Conservation (phyloP, 495 filamentous ascomycete genomes). For the Viridothelium virens region DNA sequence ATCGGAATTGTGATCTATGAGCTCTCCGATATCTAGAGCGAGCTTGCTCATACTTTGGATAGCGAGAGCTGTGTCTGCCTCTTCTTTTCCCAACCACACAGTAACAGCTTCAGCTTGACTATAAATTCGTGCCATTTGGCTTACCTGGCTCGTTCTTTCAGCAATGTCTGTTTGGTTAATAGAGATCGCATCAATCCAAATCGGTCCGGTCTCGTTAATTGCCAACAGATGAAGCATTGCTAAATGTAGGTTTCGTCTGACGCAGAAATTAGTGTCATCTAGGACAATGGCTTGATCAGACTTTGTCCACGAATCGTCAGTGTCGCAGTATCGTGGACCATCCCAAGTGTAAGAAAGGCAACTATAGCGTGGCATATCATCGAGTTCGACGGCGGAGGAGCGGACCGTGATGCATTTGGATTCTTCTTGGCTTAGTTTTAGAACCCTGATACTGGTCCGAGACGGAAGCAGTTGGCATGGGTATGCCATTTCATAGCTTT, state of each 20-base stretch:
- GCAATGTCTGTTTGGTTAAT: constrained; percentile 32
- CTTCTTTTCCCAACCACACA: constrained; percentile 30
- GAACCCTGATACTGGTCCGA: not conserved
- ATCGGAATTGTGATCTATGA: not conserved
- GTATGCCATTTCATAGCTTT: not conserved
- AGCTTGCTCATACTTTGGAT: not conserved
- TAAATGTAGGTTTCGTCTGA: not conserved
- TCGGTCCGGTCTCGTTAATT: not conserved
- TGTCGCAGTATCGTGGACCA: constrained; percentile 1
- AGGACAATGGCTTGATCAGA: not conserved
- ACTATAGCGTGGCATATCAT: not conserved
- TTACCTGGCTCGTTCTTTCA: constrained; percentile 30
- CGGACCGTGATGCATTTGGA: not conserved
- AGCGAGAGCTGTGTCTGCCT: not conserved
- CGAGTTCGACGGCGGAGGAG: not conserved
- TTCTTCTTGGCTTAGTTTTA: not conserved
- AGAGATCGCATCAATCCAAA: constrained; percentile 36
- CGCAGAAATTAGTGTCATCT: not conserved
- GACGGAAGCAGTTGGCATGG: not conserved
- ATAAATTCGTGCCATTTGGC: constrained; percentile 32
- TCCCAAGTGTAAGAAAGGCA: constrained; percentile 3
- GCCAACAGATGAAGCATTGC: not conserved
- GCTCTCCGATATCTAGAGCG: not conserved
- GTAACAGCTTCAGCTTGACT: constrained; percentile 24
- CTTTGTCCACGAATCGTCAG: not conserved